Base-by-base conservation (phyloP, 805 yeast genomes). In the Sporopachydermia lactativora region DNA sequence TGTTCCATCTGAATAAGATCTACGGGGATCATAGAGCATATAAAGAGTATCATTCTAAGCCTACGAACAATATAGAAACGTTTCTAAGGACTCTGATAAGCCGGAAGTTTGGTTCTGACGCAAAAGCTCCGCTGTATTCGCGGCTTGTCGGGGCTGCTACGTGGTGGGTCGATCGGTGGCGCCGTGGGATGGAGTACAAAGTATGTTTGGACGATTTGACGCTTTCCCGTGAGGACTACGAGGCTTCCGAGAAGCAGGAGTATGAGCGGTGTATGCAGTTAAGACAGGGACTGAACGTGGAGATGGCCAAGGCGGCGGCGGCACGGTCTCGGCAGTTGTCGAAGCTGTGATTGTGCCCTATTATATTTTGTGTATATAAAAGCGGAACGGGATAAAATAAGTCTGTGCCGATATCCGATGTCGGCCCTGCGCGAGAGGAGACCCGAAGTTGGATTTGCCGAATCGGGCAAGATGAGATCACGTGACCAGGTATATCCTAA, bases 1-100 rank as follows among this genome's bases (percentile, higher is more conserved):
- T 89, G 18, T 92, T 66, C 51, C 60, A 81, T 16, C 60, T 88
- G 59, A 89, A 92, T 52, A 36, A n/a, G 19, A n/a, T 36, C 6
- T 47, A 58, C 36, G 59, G 59, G 6, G 47, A 44, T 28, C 55
- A 56, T 3, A 43, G 48, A 6, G 53, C 59, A 5, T 76, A 76
- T 49, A 45, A 49, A 1, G 64, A 67, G 39, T 77, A 65, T 49
- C 55, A 73, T 47, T 48, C 60, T 5, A 60, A 63, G 19, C 94
- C 95, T 1, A 83, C 95, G 0, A 86, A 86, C 54, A 71, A 77
- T 46, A 64, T 85, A 2, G 66, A 71, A 42, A 72, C 66, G 43
- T 61, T 85, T 15, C 55, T 84, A 24, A 53, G 54, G 37, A 59
- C 66, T 13, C 63, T 78, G 5, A 74, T 76, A 8, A 60, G 55